These are phyloP conservation scores for Centrapalus pauciflorus DNA, from an alignment of 129 eudicot genomes.

Conservation along the genomic window DNA sequence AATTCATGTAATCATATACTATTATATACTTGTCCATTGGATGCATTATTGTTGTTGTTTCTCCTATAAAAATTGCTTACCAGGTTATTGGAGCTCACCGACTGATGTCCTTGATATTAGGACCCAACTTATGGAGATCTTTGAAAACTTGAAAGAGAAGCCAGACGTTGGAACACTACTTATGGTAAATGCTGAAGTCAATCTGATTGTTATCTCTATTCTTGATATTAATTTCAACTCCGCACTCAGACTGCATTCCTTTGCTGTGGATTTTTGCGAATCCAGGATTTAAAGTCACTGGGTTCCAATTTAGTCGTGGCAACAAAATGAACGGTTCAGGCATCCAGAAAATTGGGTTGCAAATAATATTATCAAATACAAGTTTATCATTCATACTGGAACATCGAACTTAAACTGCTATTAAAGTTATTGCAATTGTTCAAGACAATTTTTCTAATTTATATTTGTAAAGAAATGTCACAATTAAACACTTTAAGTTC, in stretches of 20 bases:
- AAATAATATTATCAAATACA: no score
- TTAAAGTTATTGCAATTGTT: no score
- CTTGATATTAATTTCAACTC: neutral
- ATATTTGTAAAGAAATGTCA: no score
- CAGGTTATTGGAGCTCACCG: constrained; percentile 12
- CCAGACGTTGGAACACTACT: constrained; percentile 86
- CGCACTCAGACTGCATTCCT: constrained; percentile 6
- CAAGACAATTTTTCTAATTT: no score
- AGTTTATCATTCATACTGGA: no score
- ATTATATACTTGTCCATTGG: neutral
- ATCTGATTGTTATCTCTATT: constrained; percentile 3
- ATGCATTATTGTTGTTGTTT: neutral
- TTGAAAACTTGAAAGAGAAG: constrained; percentile 79
- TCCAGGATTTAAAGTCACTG: no score
- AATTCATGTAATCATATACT: neutral
- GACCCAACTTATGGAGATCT: constrained; percentile 78
- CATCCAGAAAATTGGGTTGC: no score
- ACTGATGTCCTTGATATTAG: constrained; percentile 35
- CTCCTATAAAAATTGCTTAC: constrained; percentile 8
- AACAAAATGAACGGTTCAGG: no score
- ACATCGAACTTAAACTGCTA: no score
- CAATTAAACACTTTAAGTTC: no score
- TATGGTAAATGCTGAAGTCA: constrained; percentile 47
- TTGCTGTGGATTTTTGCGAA: no score
- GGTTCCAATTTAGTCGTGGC: no score